phyloP scores from a whole-genome alignment of 1,139 yeast species.

The Lizanozyma gosingica region DNA sequence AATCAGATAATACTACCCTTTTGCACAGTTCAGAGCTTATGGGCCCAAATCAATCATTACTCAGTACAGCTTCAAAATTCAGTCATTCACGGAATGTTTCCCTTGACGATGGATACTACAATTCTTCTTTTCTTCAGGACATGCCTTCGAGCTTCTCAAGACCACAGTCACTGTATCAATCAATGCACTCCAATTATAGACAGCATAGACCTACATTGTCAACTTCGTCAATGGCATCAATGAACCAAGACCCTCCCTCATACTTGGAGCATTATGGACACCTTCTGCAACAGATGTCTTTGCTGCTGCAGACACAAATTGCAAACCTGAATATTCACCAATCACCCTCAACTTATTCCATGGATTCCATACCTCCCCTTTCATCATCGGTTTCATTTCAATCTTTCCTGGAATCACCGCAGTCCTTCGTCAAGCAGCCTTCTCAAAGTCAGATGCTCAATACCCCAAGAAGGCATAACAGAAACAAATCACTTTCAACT shows the following conservation, averaged over 20 bases:
- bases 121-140: slow-evolving; percentile 1
- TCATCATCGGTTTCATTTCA: slow-evolving; percentile 28
- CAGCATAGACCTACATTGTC: slow-evolving; percentile 13
- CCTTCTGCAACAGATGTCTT: not conserved
- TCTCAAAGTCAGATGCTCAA: slow-evolving; percentile 6
- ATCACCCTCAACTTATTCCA: slow-evolving; percentile 18
- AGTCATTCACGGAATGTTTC: slow-evolving; percentile 18
- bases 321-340: slow-evolving; percentile 9
- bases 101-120: slow-evolving; percentile 16
- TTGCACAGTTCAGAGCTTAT: not conserved
- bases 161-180: slow-evolving; percentile 2
- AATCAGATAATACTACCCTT: not conserved
- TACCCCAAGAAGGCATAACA: slow-evolving; percentile 6
- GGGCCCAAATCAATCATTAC: not conserved
- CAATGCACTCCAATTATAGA: slow-evolving; percentile 2
- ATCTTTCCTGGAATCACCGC: slow-evolving; percentile 26
- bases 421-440: slow-evolving; percentile 10
- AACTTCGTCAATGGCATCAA: slow-evolving; percentile 14
- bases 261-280: slow-evolving; percentile 1
- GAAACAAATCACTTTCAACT: slow-evolving; percentile 6
- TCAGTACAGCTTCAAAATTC: not conserved
- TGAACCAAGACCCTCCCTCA: slow-evolving; percentile 12
- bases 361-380: slow-evolving; percentile 33
- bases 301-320: slow-evolving; percentile 10
- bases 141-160: slow-evolving; percentile 3